Percentiles rank a stretch among this genome's conserved stretches.
Conservation (phyloP, 2,329 filamentous ascomycete species). For the Lizonia empirigonia region DNA sequence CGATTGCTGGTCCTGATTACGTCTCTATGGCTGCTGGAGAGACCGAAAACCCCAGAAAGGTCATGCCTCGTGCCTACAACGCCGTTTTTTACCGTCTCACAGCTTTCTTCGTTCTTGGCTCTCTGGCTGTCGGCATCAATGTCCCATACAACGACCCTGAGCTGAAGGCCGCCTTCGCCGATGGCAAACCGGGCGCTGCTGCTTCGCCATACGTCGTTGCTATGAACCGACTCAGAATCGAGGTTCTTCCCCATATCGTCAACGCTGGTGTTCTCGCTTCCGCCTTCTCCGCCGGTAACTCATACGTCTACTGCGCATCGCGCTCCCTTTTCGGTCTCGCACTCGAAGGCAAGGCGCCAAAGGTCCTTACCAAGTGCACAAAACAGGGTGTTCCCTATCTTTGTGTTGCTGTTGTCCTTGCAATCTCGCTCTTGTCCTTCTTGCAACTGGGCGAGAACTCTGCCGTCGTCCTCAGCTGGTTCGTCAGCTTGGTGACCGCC, state of each 20-base stretch:
- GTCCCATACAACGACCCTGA: slow-evolving; percentile 70
- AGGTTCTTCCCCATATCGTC: slow-evolving; percentile 62
- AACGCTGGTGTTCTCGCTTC: slow-evolving; percentile 63
- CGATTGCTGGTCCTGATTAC: slow-evolving; percentile 56
- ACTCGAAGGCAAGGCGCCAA: slow-evolving; percentile 60
- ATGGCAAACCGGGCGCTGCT: slow-evolving; percentile 68
- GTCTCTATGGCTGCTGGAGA: slow-evolving; percentile 57
- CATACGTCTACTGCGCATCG: slow-evolving; percentile 61
- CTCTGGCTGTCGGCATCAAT: slow-evolving; percentile 71
- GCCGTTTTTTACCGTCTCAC: slow-evolving; percentile 80
- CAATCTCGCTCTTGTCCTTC: slow-evolving; percentile 74
- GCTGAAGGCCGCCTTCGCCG: slow-evolving; percentile 65
- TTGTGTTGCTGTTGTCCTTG: slow-evolving; percentile 69
- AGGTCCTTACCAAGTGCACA: slow-evolving; percentile 60
- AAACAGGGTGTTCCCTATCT: slow-evolving; percentile 75
- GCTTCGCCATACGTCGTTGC: slow-evolving; percentile 68
- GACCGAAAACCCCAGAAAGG: slow-evolving; percentile 52
- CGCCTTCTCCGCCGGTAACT: slow-evolving; percentile 62
- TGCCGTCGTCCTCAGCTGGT: slow-evolving; percentile 74
- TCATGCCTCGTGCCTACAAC: slow-evolving; percentile 75
- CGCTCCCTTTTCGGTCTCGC: slow-evolving; percentile 61
- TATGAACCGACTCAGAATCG: slow-evolving; percentile 60
- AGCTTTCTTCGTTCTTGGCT: slow-evolving; percentile 75
- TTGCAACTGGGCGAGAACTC: slow-evolving; percentile 73
- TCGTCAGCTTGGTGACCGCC: slow-evolving; percentile 74